Base-by-base conservation (phyloP, 2,329 filamentous ascomycete species). In the Pseudopithomyces maydicus region DNA sequence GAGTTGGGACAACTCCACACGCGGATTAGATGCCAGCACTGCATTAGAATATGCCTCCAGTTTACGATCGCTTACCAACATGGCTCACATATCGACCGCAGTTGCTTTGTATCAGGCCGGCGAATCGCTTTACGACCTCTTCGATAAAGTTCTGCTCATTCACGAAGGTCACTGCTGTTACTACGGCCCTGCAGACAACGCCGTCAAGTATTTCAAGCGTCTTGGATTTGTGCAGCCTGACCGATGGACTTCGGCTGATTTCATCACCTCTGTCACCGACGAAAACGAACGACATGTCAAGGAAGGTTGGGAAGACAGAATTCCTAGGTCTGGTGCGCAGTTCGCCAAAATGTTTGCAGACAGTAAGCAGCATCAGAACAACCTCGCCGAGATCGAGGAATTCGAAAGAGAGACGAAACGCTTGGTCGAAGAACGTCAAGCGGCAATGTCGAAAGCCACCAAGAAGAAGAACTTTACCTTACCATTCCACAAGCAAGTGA, bases 21-120 rank as follows among this genome's bases (percentile, higher is more conserved):
- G 85, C 50, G 90, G 90, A 11, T 80, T 94, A 0, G 90, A 93
- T 72, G 87, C 88, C 0, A 86, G 86, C 7, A 92, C 88, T 0
- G 90, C 90, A 0, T 75, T 91, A 38, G 88, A 91, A 65, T 93
- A 92, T 58, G 87, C 90, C 5, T 82, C 88, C 62, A 84, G 86
- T 14, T 76, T 93, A 26, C 81, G 89, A 15, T 80, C 86, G 17
- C 79, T 87, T 0, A 87, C 88, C 0, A 86, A 91, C 60, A 82
- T 91, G 62, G 81, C 84, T 1, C 78, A 83, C 14, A 84, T 84
- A 0, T 84, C 88, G 0, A 86, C 87, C 1, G 79, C 84, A 1
- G 86, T 92, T 2, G 87, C 90, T 10, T 84, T 92, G 8, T 91
- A 91, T 59, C 89, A 92, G 68, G 88, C 90, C 6, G 74, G 74